Conservation (phyloP, 31 red algal species). For the Bonnemaisonia californica region DNA sequence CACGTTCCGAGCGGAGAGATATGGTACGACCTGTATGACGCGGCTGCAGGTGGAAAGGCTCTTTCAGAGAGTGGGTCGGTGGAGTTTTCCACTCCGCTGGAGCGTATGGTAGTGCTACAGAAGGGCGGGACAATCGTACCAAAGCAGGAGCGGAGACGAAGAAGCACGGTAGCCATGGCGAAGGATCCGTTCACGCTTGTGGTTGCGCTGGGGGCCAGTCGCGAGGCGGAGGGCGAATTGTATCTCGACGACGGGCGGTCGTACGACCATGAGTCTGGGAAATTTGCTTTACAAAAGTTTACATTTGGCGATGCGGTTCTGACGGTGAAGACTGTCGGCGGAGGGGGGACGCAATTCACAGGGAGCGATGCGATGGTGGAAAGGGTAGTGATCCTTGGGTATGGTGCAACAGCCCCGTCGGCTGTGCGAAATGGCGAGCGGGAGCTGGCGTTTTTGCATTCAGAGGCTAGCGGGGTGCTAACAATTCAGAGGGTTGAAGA, state of each 20-base stretch:
- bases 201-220: constrained; percentile 64
- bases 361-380: constrained; percentile 46
- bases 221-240: constrained; percentile 67
- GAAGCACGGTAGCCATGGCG: constrained; percentile 73
- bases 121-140: constrained; percentile 89
- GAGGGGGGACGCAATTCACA: constrained; percentile 21
- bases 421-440: constrained; percentile 7
- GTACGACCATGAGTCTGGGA: constrained; percentile 36
- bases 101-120: constrained; percentile 81
- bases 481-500: constrained; percentile 42
- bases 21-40: constrained; percentile 84
- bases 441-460: constrained; percentile 22
- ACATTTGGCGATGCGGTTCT: constrained; percentile 41
- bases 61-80: constrained; percentile 26
- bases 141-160: constrained; percentile 70
- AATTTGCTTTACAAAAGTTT: constrained; percentile 42
- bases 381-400: constrained; percentile 62
- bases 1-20: constrained; percentile 56
- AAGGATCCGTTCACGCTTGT: constrained; percentile 87
- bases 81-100: constrained; percentile 35
- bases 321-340: constrained; percentile 27
- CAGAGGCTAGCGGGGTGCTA: constrained; percentile 24
- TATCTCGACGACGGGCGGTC: constrained; percentile 90
- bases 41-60: constrained; percentile 20
- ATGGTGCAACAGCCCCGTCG: constrained; percentile 30